These are phyloP conservation scores for Jamesozyma lodderae DNA, from an alignment of 805 yeast genomes.

Conservation along the genomic window DNA sequence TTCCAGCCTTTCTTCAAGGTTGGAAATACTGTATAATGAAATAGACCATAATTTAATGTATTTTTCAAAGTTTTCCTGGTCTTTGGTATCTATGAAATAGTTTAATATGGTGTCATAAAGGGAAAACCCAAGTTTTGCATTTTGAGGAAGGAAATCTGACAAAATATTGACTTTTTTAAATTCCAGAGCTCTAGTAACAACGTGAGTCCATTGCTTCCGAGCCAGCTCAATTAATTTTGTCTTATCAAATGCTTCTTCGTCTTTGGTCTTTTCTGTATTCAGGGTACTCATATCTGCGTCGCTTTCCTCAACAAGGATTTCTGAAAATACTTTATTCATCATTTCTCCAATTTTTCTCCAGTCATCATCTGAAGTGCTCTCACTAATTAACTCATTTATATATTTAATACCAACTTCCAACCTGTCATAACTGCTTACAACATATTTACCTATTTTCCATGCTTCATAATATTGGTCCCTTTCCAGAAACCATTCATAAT, in stretches of 20 bases:
- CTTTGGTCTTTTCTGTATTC: not conserved
- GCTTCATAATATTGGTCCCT: conserved; percentile 53
- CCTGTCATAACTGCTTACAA: conserved; percentile 43
- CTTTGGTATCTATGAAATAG: conserved; percentile 33
- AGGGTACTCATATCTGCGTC: not conserved
- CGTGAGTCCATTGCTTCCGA: conserved; percentile 51
- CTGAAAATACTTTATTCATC: conserved; percentile 21
- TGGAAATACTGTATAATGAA: conserved; percentile 39
- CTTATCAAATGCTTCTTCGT: conserved; percentile 16
- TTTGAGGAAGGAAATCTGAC: conserved; percentile 48
- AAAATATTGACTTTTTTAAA: conserved; percentile 38
- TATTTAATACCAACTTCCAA: conserved; percentile 50
- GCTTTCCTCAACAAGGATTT: not conserved
- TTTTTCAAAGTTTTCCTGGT: conserved; percentile 33
- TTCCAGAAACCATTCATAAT: conserved; percentile 61
- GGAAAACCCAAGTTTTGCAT: conserved; percentile 30
- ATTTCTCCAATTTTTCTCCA: conserved; percentile 45
- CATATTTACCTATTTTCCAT: conserved; percentile 63
- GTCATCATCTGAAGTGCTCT: conserved; percentile 26
- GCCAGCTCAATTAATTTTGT: conserved; percentile 8
- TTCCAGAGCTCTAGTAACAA: conserved; percentile 47
- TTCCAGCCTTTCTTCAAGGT: conserved; percentile 40
- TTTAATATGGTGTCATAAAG: conserved; percentile 42
- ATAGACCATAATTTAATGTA: conserved; percentile 51
- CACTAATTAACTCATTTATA: conserved; percentile 34